These are phyloP conservation scores for Psilocybe cyanescens DNA, from an alignment of 768 basidiomycete genomes.

Conservation along the genomic window DNA sequence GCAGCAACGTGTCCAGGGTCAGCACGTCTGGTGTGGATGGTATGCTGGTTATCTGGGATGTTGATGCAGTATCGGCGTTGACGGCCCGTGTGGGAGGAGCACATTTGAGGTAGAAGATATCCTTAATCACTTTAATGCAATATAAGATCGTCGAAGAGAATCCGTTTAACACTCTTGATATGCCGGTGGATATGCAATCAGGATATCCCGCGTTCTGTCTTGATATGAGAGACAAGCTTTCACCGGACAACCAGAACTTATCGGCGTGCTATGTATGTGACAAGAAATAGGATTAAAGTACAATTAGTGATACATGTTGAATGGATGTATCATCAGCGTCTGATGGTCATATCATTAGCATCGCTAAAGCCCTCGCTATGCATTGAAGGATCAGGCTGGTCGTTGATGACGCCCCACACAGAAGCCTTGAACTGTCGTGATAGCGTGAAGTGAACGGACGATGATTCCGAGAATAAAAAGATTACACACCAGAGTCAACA, in stretches of 20 bases:
- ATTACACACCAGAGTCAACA: constrained; percentile 79
- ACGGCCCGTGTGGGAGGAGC: constrained; percentile 54
- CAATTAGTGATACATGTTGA: constrained; percentile 8
- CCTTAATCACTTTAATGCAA: too few species aligned
- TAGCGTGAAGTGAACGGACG: not conserved
- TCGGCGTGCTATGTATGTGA: not conserved
- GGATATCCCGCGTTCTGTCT: not conserved
- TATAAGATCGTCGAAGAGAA: too few species aligned
- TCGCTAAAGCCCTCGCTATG: constrained; percentile 25
- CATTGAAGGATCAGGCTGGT: constrained; percentile 51
- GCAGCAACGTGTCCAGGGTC: constrained; percentile 69
- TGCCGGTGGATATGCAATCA: not conserved
- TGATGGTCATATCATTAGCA: constrained; percentile 29
- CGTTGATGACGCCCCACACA: constrained; percentile 92
- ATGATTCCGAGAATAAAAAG: not conserved
- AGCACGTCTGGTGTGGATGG: constrained; percentile 96
- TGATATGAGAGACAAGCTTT: too few species aligned
- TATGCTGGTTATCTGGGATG: constrained; percentile 88
- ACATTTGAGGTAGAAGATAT: constrained; percentile 36
- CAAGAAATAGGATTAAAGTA: not conserved
- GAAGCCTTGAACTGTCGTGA: constrained; percentile 86
- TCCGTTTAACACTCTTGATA: too few species aligned
- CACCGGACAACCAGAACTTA: not conserved
- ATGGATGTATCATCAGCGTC: constrained; percentile 15
- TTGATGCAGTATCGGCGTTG: constrained; percentile 58